Evolutionary conservation across 371 early-diverging fungal species (phyloP), one percentile per base, ranked within the genome.

Genomic region (Entomophthora muscae): DNA sequence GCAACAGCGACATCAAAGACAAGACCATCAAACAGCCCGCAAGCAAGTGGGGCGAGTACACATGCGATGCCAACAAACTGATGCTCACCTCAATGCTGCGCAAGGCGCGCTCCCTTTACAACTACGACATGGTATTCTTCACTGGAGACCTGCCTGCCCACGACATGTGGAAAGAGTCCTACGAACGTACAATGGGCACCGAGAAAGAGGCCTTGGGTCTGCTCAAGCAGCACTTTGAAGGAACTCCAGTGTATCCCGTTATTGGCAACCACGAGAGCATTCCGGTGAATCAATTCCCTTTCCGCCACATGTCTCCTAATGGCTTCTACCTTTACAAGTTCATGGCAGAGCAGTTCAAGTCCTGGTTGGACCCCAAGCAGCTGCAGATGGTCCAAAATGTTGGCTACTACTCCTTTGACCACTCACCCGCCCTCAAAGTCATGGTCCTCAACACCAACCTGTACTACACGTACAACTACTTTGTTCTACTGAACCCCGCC

Each of bases 141-240:
- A 79, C 81, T 1, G 83, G 83, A 23, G 83, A 83, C 64, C 64
- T 83, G 3, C 81, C 81, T 28, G 79, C 83, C 5, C 83, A 83
- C 23, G 78, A 83, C 64, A 73, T 79, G 12, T 83, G 83, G 83
- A 63, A 68, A n/a, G 67, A 72, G 62, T 7, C 42, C 22, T 27
- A 32, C 5, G 21, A 21, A 42, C 21, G n/a, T 12, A 3, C 61
- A 21, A n/a, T 3, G 10, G 21, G 3, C 2, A 61, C 28, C 21
- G 61, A 61, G 42, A 2, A 30, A 7, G 27, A n/a, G 7, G 61
- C 53, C 63, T 17, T 28, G 66, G 21, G 51, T 73, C 5, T 52
- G 2, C 13, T 61, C 27, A 72, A 76, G 21, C 57, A 75, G 2
- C 66, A 68, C 30, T 42, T 42, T 17, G 17, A 42, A 5, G 5